Evolutionary conservation across 2,329 filamentous ascomycete species (phyloP), one percentile per base, ranked within the genome.

Genomic region (Fusarium guadeloupense): DNA sequence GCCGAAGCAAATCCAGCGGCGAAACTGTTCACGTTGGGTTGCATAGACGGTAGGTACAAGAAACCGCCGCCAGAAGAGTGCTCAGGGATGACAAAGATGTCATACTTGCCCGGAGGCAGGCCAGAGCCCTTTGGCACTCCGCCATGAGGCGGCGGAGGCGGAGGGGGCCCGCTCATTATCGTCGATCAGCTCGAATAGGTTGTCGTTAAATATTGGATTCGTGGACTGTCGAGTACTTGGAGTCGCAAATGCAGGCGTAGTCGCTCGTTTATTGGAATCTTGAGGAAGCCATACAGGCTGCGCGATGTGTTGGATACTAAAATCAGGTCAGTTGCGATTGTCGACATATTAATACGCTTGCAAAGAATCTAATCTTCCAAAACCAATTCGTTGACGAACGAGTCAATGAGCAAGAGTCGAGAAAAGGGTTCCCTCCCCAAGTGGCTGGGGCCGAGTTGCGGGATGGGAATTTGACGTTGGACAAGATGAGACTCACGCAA

Each of bases 41-140:
- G 85, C 59, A 98, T 77, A 0, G 93, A 97, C 0, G 94, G 94
- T n/a, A 98, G 85, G 75, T 98, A 97, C 23, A 98, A 81, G 76
- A 97, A 97, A 28, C 94, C 94, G 0, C 88, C 87, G 47, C 94
- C 94, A 7, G 93, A 85, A 10, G 93, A 94, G 75, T 97, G 93
- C 40, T 93, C 92, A 8, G 94, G 94, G 71, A 98, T 93, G 74
- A 97, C 90, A 79, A 97, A 97, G 73, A 98, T 96, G 80, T 98
- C 94, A 77, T 97, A 98, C 74, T 95, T 96, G 50, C 94, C 93
- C 2, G 90, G 84, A 4, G 94, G 94, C 41, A 97, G 81, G 52
- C 90, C 89, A 14, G 81, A 76, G 31, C 85, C 82, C 74, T 89
- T 89, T 43, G 92, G 90, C 66, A 87, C 89, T 72, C 87, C 83